These are phyloP conservation scores for Rhizopus stolonifer DNA, from an alignment of 371 early-diverging fungal genomes.

Conservation along the genomic window DNA sequence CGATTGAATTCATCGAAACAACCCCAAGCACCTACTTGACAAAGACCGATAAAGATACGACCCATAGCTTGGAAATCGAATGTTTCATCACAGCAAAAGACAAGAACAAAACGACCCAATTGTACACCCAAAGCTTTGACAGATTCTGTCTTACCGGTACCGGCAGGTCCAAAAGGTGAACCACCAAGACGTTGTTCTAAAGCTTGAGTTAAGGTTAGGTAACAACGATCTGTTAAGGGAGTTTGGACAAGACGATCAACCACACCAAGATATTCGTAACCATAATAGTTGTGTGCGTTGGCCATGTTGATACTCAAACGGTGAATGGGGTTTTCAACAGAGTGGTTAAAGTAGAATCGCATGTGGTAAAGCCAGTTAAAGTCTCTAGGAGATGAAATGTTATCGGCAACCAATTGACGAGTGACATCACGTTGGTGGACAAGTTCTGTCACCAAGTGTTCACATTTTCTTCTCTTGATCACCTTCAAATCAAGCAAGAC, in stretches of 20 bases:
- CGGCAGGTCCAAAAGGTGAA: conserved; percentile 97
- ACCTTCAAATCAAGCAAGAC: conserved; percentile 85
- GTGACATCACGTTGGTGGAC: conserved; percentile 97
- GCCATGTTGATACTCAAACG: conserved; percentile 88
- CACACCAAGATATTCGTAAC: conserved; percentile 97
- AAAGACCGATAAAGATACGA: conserved; percentile 98
- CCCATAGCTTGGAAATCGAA: conserved; percentile 99
- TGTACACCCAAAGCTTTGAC: conserved; percentile 97
- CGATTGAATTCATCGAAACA: conserved; percentile 99
- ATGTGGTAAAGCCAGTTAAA: conserved; percentile 97
- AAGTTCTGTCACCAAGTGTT: conserved; percentile 96
- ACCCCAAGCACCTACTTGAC: conserved; percentile 98
- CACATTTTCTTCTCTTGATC: conserved; percentile 91
- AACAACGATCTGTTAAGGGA: conserved; percentile 97
- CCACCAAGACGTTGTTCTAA: conserved; percentile 92
- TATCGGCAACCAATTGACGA: conserved; percentile 64
- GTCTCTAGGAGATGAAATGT: conserved; percentile 67
- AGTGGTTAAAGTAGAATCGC: conserved; percentile 88
- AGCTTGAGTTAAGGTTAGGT: conserved; percentile 96
- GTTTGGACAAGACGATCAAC: conserved; percentile 97
- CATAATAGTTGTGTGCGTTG: conserved; percentile 91
- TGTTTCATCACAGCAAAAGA: conserved; percentile 99
- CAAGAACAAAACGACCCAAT: conserved; percentile 95
- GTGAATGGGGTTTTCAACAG: conserved; percentile 66
- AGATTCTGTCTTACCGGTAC: conserved; percentile 98